Percentiles rank a stretch among this genome's conserved stretches.
phyloP scores from a whole-genome alignment of 1,284 basidiomycete species.

The Volvariella volvacea region DNA sequence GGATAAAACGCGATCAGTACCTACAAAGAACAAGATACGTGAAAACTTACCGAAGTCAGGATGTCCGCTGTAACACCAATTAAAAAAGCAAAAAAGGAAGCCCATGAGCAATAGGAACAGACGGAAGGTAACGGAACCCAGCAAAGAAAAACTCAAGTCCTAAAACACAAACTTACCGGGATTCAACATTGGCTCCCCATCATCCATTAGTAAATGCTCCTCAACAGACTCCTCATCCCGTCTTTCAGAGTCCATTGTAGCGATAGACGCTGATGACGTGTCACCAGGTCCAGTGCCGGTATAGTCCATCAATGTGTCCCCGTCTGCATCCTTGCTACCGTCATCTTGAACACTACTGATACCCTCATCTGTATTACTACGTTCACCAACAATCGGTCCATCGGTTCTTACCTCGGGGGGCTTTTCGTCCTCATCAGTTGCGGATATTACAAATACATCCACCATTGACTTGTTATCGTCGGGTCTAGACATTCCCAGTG shows the following conservation, averaged over 20 bases:
- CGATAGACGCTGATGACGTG: constrained; percentile 25
- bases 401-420: too few relatives aligned
- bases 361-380: background rate
- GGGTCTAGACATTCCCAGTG: background rate
- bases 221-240: too few relatives aligned
- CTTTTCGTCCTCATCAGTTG: too few relatives aligned
- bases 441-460: too few relatives aligned
- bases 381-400: background rate
- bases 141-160: too few relatives aligned
- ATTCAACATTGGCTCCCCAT: constrained; percentile 60
- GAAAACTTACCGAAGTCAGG: constrained; percentile 44
- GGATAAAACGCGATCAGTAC: constrained; percentile 3
- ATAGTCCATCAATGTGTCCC: constrained; percentile 13
- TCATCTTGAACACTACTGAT: background rate
- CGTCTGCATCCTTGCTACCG: background rate
- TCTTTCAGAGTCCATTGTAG: too few relatives aligned
- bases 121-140: constrained; percentile 1
- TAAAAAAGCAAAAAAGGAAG: constrained; percentile 3
- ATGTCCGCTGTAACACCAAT: constrained; percentile 46
- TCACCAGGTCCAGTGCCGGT: constrained; percentile 21
- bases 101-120: constrained; percentile 1
- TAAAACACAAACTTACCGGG: constrained; percentile 33
- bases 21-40: too few relatives aligned
- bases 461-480: too few relatives aligned
- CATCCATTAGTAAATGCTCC: constrained; percentile 52